Evolutionary conservation across 768 basidiomycete species (phyloP).

Genomic region (Suillus subaureus): DNA sequence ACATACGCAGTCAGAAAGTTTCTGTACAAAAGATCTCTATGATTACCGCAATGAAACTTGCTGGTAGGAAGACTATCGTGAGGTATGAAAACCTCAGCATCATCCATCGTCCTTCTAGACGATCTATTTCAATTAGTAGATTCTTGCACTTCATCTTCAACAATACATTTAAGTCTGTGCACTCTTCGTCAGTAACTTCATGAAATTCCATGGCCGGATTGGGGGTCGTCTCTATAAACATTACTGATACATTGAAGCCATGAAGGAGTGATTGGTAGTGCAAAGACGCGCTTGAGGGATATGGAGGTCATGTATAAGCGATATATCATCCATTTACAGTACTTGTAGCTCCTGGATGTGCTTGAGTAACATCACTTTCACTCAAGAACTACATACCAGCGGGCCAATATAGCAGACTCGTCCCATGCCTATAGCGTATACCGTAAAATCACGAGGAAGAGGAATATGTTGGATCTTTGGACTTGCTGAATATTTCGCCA

Average conservation of each 20-base stretch:
- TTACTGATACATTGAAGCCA: slow-evolving; percentile 48
- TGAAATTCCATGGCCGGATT: slow-evolving; percentile 37
- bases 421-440: slow-evolving; percentile 57
- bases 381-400: slow-evolving; percentile 37
- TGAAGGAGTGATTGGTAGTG: slow-evolving; percentile 48
- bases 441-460: slow-evolving; percentile 50
- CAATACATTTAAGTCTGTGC: slow-evolving; percentile 24
- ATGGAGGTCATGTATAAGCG: slow-evolving; percentile 49
- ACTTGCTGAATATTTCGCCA: slow-evolving; percentile 18
- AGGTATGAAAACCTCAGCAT: slow-evolving; percentile 44
- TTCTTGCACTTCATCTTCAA: slow-evolving; percentile 11
- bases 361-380: slow-evolving; percentile 7
- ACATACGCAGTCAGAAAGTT: not conserved
- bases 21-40: not conserved
- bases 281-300: slow-evolving; percentile 51
- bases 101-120: slow-evolving; percentile 18
- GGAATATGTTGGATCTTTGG: slow-evolving; percentile 49
- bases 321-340: not conserved
- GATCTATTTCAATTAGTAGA: slow-evolving; percentile 45
- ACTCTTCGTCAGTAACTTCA: not conserved
- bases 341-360: not conserved
- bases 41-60: slow-evolving; percentile 34
- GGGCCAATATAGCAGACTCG: slow-evolving; percentile 47
- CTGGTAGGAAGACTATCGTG: slow-evolving; percentile 56
- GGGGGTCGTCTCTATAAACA: slow-evolving; percentile 45